Percentiles rank a stretch among this genome's conserved stretches.
These are phyloP conservation scores for Typha latifolia DNA, from an alignment of 176 grass and related monocot genomes.

Conservation along the genomic window DNA sequence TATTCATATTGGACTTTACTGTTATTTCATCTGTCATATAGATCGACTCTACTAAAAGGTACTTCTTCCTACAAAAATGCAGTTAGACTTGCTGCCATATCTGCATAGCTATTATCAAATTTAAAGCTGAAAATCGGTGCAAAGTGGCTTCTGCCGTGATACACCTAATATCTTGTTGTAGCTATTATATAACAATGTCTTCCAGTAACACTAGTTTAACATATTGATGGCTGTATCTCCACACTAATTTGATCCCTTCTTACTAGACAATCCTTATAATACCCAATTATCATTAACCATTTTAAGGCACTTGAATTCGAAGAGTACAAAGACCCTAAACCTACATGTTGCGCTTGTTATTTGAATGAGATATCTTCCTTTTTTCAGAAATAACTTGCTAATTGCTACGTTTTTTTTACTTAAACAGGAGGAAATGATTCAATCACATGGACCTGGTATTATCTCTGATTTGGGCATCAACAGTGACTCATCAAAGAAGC, in stretches of 20 bases:
- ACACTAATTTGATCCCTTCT: too few species aligned
- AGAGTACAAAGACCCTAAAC: background rate
- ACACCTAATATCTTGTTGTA: too few species aligned
- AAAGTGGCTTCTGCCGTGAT: too few species aligned
- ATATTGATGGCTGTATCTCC: too few species aligned
- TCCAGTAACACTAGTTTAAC: too few species aligned
- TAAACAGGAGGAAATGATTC: slow-evolving; percentile 27
- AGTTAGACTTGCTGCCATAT: too few species aligned
- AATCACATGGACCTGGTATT: slow-evolving; percentile 22
- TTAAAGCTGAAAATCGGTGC: too few species aligned
- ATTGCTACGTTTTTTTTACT: slow-evolving; percentile 11
- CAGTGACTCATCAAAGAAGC: slow-evolving; percentile 25
- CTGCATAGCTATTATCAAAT: too few species aligned
- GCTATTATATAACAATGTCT: too few species aligned
- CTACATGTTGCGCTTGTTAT: background rate
- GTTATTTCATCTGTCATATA: background rate
- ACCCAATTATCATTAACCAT: too few species aligned
- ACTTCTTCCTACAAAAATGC: background rate
- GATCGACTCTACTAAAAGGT: background rate
- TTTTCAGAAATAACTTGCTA: background rate
- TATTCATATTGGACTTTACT: slow-evolving; percentile 1
- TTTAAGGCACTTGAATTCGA: too few species aligned
- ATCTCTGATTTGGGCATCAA: slow-evolving; percentile 44
- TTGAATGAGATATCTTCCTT: background rate
- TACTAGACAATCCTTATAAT: too few species aligned